phyloP scores from a whole-genome alignment of 371 early-diverging fungal genomes.

The Lichtheimia ornata region DNA sequence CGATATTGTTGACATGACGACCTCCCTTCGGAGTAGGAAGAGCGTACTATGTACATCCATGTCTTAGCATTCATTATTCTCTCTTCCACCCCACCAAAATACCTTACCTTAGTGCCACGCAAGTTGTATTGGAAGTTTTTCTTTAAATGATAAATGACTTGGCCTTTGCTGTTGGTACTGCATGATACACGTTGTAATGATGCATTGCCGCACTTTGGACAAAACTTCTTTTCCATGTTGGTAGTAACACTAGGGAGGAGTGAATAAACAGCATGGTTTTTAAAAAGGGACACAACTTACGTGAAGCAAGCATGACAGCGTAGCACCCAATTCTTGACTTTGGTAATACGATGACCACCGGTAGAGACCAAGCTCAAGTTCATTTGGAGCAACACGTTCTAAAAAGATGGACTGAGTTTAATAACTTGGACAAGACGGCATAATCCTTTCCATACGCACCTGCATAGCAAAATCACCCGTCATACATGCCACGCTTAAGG shows the following conservation, averaged over 20 bases:
- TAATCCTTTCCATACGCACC: slow-evolving; percentile 40
- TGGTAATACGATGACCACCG: slow-evolving; percentile 81
- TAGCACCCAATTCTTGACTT: slow-evolving; percentile 86
- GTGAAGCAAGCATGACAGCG: slow-evolving; percentile 95
- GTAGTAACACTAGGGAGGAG: slow-evolving; percentile 63
- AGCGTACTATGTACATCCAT: slow-evolving; percentile 59
- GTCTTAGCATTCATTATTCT: not conserved
- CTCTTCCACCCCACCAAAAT: not conserved
- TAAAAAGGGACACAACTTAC: slow-evolving; percentile 39
- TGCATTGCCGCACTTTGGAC: slow-evolving; percentile 90
- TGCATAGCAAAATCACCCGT: slow-evolving; percentile 97
- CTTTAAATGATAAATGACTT: slow-evolving; percentile 82
- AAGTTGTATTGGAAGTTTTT: slow-evolving; percentile 88
- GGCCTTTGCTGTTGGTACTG: slow-evolving; percentile 80
- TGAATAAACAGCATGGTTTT: not conserved
- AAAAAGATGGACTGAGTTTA: not conserved
- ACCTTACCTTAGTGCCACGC: slow-evolving; percentile 79
- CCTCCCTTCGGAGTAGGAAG: slow-evolving; percentile 89
- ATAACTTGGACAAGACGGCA: not conserved
- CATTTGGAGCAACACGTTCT: slow-evolving; percentile 94
- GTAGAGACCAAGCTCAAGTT: slow-evolving; percentile 80
- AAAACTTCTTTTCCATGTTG: slow-evolving; percentile 91
- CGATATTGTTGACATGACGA: slow-evolving; percentile 71
- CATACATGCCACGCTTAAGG: slow-evolving; percentile 84
- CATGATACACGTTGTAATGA: slow-evolving; percentile 86